Conservation (phyloP, 768 basidiomycete species). For the Mycena galopus region DNA sequence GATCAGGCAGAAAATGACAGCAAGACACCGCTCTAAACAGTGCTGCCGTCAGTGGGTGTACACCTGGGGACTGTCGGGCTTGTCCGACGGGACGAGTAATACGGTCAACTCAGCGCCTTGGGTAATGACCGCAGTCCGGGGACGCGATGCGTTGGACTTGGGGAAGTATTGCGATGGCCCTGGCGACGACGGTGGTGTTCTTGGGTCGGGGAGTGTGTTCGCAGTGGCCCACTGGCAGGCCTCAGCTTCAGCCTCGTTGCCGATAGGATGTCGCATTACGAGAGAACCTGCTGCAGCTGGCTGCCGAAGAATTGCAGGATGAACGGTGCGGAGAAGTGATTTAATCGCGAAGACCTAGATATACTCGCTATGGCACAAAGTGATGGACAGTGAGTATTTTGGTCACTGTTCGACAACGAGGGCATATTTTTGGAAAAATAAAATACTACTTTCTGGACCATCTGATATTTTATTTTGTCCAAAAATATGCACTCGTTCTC, state of each 20-base stretch:
- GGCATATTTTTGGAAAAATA: too few relatives aligned
- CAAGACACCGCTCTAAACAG: too few relatives aligned
- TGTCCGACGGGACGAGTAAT: constrained; percentile 73
- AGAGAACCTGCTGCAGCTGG: constrained; percentile 85
- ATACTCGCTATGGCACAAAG: too few relatives aligned
- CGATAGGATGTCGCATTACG: constrained; percentile 95
- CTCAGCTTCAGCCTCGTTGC: constrained; percentile 96
- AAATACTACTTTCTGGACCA: too few relatives aligned
- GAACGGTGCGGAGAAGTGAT: constrained; percentile 98
- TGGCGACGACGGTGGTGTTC: constrained; percentile 78
- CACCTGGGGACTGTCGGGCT: constrained; percentile 66
- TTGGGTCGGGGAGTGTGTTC: constrained; percentile 76
- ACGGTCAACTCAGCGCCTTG: constrained; percentile 86
- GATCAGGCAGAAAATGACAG: too few relatives aligned
- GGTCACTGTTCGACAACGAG: too few relatives aligned
- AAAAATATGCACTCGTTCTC: too few relatives aligned
- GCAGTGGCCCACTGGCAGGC: constrained; percentile 86
- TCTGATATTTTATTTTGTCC: too few relatives aligned
- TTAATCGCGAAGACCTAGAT: constrained; percentile 93
- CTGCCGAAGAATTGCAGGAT: constrained; percentile 92
- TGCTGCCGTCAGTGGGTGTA: constrained; percentile 68
- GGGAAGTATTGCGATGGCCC: constrained; percentile 78
- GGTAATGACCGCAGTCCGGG: constrained; percentile 91
- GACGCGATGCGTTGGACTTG: constrained; percentile 82
- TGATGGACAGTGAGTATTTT: too few relatives aligned